Evolutionary conservation across 768 basidiomycete genomes (phyloP), one percentile per base, ranked within the genome.

Genomic region (Naganishia randhawae): DNA sequence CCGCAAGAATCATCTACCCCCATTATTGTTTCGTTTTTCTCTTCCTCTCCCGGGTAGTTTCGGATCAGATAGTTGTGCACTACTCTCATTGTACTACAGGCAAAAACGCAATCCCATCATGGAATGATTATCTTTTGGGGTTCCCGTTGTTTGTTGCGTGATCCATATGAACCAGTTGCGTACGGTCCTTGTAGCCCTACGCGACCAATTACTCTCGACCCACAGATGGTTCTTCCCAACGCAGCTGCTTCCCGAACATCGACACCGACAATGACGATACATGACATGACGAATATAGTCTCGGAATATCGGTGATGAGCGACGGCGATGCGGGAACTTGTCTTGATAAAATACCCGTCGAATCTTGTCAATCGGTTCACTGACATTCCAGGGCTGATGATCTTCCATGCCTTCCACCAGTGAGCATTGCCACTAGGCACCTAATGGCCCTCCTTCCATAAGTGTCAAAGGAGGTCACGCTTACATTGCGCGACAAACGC

Each of bases 11-110:
- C 39, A 39, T 33, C 19, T 19, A n/a, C 10, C 50, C 45, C 27
- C 29, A 9, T 48, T 33, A 19, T 35, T 51, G 32, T 51, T 48
- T 39, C n/a, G 29, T 64, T 64, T 8, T 51, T 32, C 32, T 64
- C 63, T 64, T 29, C 33, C 31, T 37, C 39, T 33, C 17, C 31
- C 50, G 22, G n/a, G 31, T 37, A 22, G 17, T 32, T 37, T 50
- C 16, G 42, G 63, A 50, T 64, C 25, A 55, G 54, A 55, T 35
- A 35, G 54, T 55, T 55, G 54, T 32, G 54, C 54, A 55, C 54
- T n/a, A 61, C 41, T n/a, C 27, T 39, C 37, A 42, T 61, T 61
- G 57, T 61, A 61, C 57, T 39, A 61, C 19, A 39, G 57, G 57
- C 57, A 61, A 61, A n/a, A 55, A 61, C 27, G 57, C 57, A 39